Evolutionary conservation across 2,329 filamentous ascomycete genomes (phyloP).

Genomic region (Monosporascus cannonballus): DNA sequence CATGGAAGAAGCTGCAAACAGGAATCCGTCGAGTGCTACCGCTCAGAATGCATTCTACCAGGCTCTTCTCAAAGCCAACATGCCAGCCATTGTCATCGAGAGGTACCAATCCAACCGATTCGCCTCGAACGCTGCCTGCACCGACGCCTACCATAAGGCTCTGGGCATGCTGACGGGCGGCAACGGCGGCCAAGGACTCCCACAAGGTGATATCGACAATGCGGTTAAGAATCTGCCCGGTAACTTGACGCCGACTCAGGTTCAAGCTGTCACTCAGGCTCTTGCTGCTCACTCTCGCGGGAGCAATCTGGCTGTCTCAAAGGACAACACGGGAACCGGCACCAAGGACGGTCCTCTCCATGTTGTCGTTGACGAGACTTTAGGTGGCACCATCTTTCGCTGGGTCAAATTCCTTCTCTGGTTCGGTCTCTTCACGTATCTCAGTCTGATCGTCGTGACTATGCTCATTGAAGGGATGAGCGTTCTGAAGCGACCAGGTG

Average conservation of each 20-base stretch:
- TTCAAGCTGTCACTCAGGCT: conserved; percentile 77
- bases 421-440: conserved; percentile 73
- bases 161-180: conserved; percentile 39
- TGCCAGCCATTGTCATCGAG: conserved; percentile 89
- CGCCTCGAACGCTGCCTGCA: conserved; percentile 71
- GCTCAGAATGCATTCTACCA: conserved; percentile 94
- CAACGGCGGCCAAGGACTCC: conserved; percentile 23
- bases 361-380: conserved; percentile 89
- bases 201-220: conserved; percentile 13
- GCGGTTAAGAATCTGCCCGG: conserved; percentile 29
- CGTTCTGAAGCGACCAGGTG: conserved; percentile 71
- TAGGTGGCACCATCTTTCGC: conserved; percentile 73
- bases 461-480: conserved; percentile 78
- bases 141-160: conserved; percentile 73
- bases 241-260: conserved; percentile 51
- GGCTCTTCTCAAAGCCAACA: conserved; percentile 81
- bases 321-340: conserved; percentile 51
- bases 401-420: conserved; percentile 83
- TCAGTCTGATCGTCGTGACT: conserved; percentile 72
- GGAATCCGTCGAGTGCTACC: conserved; percentile 79
- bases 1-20: conserved; percentile 86
- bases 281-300: conserved; percentile 67
- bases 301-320: conserved; percentile 54
- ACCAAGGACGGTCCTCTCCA: conserved; percentile 82
- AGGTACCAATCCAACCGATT: conserved; percentile 83